A percentile compares a stretch with the other conserved stretches of the same genome.
phyloP scores from a whole-genome alignment of 1,284 basidiomycete species.

The Ganoderma resinaceum region DNA sequence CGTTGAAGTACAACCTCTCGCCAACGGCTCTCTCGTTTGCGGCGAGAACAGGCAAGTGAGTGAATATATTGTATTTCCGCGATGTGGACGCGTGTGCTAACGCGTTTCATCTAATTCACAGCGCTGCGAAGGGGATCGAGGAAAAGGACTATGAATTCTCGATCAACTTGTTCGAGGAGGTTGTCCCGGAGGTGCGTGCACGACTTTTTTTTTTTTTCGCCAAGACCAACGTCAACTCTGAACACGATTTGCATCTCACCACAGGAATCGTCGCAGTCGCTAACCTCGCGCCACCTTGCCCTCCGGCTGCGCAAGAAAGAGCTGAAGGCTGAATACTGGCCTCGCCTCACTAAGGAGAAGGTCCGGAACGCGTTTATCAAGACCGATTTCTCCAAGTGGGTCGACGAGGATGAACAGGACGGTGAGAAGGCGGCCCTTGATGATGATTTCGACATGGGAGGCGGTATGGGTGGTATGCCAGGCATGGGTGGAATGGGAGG shows the following conservation, averaged over 20 bases:
- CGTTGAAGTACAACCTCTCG: slow-evolving; percentile 71
- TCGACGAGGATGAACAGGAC: slow-evolving; percentile 95
- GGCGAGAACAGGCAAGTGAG: slow-evolving; percentile 76
- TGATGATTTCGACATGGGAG: slow-evolving; percentile 52
- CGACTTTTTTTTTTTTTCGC: background rate
- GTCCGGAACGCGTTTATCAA: slow-evolving; percentile 81
- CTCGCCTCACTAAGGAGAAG: slow-evolving; percentile 89
- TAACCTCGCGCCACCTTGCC: slow-evolving; percentile 72
- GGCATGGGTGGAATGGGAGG: slow-evolving; percentile 58
- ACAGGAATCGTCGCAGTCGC: slow-evolving; percentile 69
- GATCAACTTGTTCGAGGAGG: slow-evolving; percentile 76
- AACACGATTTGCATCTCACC: background rate
- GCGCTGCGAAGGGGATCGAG: slow-evolving; percentile 57
- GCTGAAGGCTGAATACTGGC: slow-evolving; percentile 82
- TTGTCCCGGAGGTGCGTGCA: slow-evolving; percentile 70
- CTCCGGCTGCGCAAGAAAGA: slow-evolving; percentile 86
- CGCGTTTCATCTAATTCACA: slow-evolving; percentile 35
- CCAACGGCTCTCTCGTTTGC: slow-evolving; percentile 72
- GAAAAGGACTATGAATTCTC: slow-evolving; percentile 76
- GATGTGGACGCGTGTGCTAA: slow-evolving; percentile 16
- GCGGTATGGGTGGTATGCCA: slow-evolving; percentile 54
- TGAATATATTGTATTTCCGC: slow-evolving; percentile 21
- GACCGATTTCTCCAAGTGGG: slow-evolving; percentile 94
- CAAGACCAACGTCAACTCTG: background rate
- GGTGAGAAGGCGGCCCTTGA: slow-evolving; percentile 51